phyloP scores from a whole-genome alignment of 345 rosid species.

The Gossypium mustelinum region DNA sequence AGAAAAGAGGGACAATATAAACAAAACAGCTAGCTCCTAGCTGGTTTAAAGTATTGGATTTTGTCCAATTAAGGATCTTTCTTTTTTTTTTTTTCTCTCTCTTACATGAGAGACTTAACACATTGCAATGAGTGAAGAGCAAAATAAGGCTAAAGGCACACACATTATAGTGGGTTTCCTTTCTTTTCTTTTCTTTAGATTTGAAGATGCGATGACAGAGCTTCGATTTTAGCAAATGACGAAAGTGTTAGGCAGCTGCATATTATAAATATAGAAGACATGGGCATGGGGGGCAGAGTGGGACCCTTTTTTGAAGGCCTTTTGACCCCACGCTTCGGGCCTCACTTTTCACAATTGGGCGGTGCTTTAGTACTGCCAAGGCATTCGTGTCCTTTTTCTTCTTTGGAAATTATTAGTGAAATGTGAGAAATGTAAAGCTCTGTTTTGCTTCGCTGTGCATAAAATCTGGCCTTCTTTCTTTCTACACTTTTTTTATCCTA shows the following conservation, averaged over 20 bases:
- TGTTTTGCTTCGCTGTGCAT: slow-evolving; percentile 16
- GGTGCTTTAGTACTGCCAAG: slow-evolving; percentile 12
- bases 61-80: slow-evolving; percentile 8
- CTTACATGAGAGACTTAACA: slow-evolving; percentile 16
- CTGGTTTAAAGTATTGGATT: slow-evolving; percentile 7
- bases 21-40: slow-evolving; percentile 17
- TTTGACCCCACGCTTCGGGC: slow-evolving; percentile 28
- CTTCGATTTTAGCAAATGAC: slow-evolving; percentile 15
- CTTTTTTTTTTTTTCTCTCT: background rate
- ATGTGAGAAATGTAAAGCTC: background rate
- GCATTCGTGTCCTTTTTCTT: background rate
- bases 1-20: slow-evolving; percentile 15
- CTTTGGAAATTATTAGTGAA: background rate
- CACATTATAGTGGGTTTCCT: background rate
- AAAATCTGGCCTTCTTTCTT: background rate
- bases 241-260: slow-evolving; percentile 42
- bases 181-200: too few species aligned
- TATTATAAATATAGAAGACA: slow-evolving; percentile 31
- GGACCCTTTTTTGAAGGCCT: slow-evolving; percentile 28
- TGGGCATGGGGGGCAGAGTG: slow-evolving; percentile 6
- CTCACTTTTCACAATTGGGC: background rate
- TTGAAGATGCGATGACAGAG: too few species aligned
- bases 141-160: slow-evolving; percentile 10
- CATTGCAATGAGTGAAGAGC: background rate
- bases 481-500: background rate